These are phyloP conservation scores for Penicillium sp. DNA, from an alignment of 2,329 filamentous ascomycete genomes.

Conservation along the genomic window DNA sequence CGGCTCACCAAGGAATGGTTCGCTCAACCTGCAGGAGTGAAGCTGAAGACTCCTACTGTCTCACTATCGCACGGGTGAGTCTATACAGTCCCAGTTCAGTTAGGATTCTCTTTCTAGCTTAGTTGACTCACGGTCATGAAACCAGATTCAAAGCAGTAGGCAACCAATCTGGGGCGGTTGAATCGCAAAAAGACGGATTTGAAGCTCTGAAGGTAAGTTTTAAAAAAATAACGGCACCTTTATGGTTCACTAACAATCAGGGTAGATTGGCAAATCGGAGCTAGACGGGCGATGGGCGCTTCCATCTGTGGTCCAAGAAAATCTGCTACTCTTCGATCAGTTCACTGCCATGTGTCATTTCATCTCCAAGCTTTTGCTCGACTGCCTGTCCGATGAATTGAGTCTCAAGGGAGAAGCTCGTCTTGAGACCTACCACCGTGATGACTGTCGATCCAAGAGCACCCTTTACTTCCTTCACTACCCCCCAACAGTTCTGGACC, in stretches of 20 bases:
- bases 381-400: neutral
- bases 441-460: conserved; percentile 12
- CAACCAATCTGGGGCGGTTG: neutral
- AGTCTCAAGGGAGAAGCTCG: neutral
- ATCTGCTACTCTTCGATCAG: neutral
- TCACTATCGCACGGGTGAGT: too few species aligned
- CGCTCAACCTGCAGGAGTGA: neutral
- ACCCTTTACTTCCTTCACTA: conserved; percentile 22
- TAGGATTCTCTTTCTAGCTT: neutral
- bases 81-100: neutral
- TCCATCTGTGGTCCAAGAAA: neutral
- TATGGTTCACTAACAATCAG: too few species aligned
- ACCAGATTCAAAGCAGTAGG: too few species aligned
- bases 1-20: neutral
- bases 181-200: neutral
- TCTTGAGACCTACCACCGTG: conserved; percentile 10
- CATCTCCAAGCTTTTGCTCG: neutral
- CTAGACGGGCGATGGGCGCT: too few species aligned
- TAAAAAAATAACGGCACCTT: too few species aligned
- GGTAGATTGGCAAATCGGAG: too few species aligned
- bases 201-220: neutral
- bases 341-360: neutral
- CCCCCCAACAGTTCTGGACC: conserved; percentile 5
- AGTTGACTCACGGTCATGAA: too few species aligned
- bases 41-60: too few species aligned